Evolutionary conservation across 768 basidiomycete genomes (phyloP), one percentile per base, ranked within the genome.

Genomic region (Coprinopsis strossmayeri): DNA sequence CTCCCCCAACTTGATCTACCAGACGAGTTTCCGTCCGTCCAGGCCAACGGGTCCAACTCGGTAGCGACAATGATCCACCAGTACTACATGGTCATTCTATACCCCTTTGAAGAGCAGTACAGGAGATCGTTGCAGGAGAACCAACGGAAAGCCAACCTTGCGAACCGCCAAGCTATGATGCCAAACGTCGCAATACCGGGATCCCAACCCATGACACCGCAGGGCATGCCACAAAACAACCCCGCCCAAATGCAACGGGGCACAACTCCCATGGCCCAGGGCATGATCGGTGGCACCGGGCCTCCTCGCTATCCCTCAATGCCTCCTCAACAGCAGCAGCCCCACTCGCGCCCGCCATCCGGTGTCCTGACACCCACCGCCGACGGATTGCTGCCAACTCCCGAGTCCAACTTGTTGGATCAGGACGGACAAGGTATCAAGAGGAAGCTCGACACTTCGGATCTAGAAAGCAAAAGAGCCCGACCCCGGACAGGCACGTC

Each of bases 61-160:
- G 77, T 78, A 10, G 74, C 78, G n/a, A 59, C 59, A 34, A 55
- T 76, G 52, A 65, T 89, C 44, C 72, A 70, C 20, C 71, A 78
- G 43, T 76, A 81, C 59, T 91, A 88, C 63, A 72, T 68, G 62
- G 67, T 61, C 13, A 69, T 91, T 49, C 67, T 90, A 20, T 67
- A 69, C 32, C 84, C 87, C 2, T 87, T 91, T 56, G 89, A 91
- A 64, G 82, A 86, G 27, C 61, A 69, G 25, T 85, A 83, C 61
- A 76, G 76, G 61, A 79, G 74, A 53, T 86, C 79, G 55, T 40
- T 81, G 35, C 73, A 73, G 49, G 81, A 81, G 28, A 69, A 80
- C 46, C 82, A 78, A 52, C 78, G 77, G 57, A 78, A 76, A 54
- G 70, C 72, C 25, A 71, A 77, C 64, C 57, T 69, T 55, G 55